Base-by-base conservation (phyloP, 1,139 yeast species). In the Candida sp. region DNA sequence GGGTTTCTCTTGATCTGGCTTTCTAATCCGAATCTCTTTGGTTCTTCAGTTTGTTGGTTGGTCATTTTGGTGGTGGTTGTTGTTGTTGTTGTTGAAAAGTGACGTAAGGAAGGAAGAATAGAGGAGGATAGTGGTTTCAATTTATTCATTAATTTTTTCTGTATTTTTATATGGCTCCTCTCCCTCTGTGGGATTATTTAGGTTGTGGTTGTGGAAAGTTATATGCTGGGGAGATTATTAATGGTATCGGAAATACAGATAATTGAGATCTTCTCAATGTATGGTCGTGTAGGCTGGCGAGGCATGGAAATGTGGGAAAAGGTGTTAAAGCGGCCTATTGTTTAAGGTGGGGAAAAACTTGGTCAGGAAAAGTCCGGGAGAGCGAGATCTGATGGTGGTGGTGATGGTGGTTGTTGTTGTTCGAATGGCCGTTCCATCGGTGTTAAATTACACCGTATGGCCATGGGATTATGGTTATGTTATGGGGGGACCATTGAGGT, bases 1-100 rank as follows among this genome's bases (percentile, higher is more conserved):
- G 62, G 63, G 47, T 59, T 62, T 53, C 61, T 54, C 40, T 54
- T 59, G 46, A 59, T 54, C 47, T 59, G 59, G 39, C 41, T 48
- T 47, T 57, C 62, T 35, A 55, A 51, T 22, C 61, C 60, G 38
- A 56, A 54, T 49, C 59, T 57, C 32, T 50, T 46, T 48, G 52
- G 50, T 46, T 54, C 47, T 44, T 44, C 47, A 11, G 33, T 43
- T 12, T 30, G 25, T 46, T 35, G 38, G 31, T 46, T 46, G 22
- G 44, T 46, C 48, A 46, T 46, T 32, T n/a, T 46, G 34, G 35
- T 22, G 27, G 35, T 28, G n/a, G n/a, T n/a, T n/a, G n/a, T n/a
- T n/a, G n/a, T n/a, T n/a, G n/a, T n/a, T n/a, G 41, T 17, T 28
- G 42, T 28, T 27, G 27, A 34, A 22, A 37, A 22, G 4, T 37